Evolutionary conservation across 1,139 yeast species (phyloP).

Genomic region (Kazachstania sp.): DNA sequence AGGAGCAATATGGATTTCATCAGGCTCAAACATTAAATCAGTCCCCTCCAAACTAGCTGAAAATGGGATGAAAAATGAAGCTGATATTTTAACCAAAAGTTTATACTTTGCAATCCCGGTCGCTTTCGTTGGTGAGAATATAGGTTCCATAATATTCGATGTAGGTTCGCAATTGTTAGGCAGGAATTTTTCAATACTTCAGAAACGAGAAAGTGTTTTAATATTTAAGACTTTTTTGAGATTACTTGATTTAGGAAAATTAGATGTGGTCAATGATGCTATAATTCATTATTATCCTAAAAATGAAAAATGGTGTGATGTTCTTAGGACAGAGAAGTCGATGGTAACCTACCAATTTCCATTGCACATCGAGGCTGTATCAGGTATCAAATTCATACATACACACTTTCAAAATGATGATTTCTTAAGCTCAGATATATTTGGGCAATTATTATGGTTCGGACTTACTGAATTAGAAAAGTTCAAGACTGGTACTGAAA

Average conservation of each 20-base stretch:
- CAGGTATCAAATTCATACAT: constrained; percentile 11
- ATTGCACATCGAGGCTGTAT: constrained; percentile 9
- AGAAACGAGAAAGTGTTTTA: constrained; percentile 30
- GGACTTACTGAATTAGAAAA: constrained; percentile 16
- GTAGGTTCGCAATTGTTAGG: constrained; percentile 15
- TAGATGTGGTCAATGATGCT: constrained; percentile 16
- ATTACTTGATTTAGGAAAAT: constrained; percentile 37
- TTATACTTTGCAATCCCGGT: constrained; percentile 37
- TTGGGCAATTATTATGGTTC: constrained; percentile 5
- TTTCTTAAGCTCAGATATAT: not conserved
- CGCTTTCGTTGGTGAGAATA: constrained; percentile 40
- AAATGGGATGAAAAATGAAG: constrained; percentile 8
- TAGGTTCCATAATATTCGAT: constrained; percentile 34
- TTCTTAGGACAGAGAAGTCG: constrained; percentile 5
- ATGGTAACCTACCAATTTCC: constrained; percentile 12
- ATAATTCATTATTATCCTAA: constrained; percentile 7
- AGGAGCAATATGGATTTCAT: constrained; percentile 20
- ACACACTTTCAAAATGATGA: not conserved
- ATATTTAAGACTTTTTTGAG: constrained; percentile 32
- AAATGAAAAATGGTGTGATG: not conserved
- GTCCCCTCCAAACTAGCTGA: constrained; percentile 6
- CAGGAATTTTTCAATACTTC: constrained; percentile 9
- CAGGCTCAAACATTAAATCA: constrained; percentile 10
- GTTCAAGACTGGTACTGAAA: constrained; percentile 7
- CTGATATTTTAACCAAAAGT: constrained; percentile 31